Conservation (phyloP, 2,329 filamentous ascomycete species). For the Aspergillus sp. region DNA sequence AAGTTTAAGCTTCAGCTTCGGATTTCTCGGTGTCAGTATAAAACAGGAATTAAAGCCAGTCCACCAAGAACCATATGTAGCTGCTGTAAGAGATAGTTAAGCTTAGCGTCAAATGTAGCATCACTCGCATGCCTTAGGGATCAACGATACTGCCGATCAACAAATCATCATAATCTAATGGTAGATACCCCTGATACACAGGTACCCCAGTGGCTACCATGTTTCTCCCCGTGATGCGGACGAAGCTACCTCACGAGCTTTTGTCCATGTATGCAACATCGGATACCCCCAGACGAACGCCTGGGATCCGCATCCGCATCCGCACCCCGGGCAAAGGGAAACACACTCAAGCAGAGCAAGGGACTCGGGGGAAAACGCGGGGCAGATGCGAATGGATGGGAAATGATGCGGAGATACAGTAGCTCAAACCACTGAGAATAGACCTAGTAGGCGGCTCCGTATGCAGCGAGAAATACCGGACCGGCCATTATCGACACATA, state of each 20-base stretch:
- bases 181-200: too few species aligned
- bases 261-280: not conserved
- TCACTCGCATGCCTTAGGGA: too few species aligned
- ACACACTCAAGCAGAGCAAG: not conserved
- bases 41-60: too few species aligned
- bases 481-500: not conserved
- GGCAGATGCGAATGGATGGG: not conserved
- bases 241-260: not conserved
- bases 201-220: not conserved
- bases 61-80: too few species aligned
- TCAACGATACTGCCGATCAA: too few species aligned
- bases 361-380: not conserved
- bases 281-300: not conserved
- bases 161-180: too few species aligned
- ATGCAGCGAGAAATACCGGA: not conserved
- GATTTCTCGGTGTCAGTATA: too few species aligned
- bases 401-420: not conserved
- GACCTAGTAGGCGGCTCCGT: not conserved
- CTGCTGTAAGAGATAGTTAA: too few species aligned
- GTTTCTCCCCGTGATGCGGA: not conserved
- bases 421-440: not conserved
- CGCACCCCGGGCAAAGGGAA: not conserved
- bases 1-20: too few species aligned
- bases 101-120: too few species aligned
- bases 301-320: not conserved